A percentile compares a stretch with the other conserved stretches of the same genome.
Evolutionary conservation across 163 green algal species (phyloP).

Genomic region (Chlamydomonas reinhardtii): DNA sequence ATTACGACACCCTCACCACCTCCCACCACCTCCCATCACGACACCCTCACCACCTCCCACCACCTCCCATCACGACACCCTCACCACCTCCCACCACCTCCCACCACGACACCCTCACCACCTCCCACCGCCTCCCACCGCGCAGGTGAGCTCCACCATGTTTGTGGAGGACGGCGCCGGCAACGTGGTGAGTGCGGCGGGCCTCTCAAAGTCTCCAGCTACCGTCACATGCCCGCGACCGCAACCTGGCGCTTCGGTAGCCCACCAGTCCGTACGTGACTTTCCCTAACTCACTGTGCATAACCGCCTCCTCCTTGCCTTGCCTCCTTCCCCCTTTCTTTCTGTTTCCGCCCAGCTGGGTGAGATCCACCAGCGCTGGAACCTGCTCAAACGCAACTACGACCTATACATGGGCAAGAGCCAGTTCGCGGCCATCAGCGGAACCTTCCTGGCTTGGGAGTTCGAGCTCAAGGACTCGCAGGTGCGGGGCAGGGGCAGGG

Average conservation of each 20-base stretch:
- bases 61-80: too few relatives aligned
- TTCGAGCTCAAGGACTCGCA: slow-evolving; percentile 87
- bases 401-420: slow-evolving; percentile 84
- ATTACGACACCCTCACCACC: too few relatives aligned
- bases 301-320: too few relatives aligned
- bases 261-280: too few relatives aligned
- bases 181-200: background rate
- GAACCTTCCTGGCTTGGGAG: slow-evolving; percentile 90
- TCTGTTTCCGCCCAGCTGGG: slow-evolving; percentile 69
- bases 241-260: too few relatives aligned
- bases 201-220: too few relatives aligned
- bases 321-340: too few relatives aligned
- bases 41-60: too few relatives aligned
- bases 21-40: too few relatives aligned
- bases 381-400: slow-evolving; percentile 86
- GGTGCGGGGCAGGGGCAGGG: too few relatives aligned
- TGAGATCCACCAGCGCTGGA: slow-evolving; percentile 89
- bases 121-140: slow-evolving; percentile 84
- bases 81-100: slow-evolving; percentile 73
- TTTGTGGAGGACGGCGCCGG: slow-evolving; percentile 82
- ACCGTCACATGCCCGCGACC: too few relatives aligned
- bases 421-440: slow-evolving; percentile 81
- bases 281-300: too few relatives aligned
- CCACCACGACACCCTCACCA: slow-evolving; percentile 68
- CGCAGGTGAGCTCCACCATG: slow-evolving; percentile 87